phyloP scores from a whole-genome alignment of 257 asterid species.

The Eucommia ulmoides region DNA sequence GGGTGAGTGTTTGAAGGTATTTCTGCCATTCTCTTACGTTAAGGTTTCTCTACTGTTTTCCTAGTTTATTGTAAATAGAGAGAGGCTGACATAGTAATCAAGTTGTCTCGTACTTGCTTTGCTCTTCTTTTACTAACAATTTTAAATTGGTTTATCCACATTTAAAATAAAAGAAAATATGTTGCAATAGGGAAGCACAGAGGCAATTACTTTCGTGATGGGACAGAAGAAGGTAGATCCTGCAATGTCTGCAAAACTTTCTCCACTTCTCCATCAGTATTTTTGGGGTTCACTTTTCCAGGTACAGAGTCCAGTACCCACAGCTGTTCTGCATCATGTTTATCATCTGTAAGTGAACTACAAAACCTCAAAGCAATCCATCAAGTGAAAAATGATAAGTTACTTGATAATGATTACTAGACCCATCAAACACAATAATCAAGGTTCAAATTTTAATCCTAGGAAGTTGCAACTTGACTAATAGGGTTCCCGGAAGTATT shows the following conservation, averaged over 20 bases:
- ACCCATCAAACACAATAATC: neutral
- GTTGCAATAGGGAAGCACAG: no score
- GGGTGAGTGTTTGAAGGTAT: no score
- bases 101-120: no score
- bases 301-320: constrained; percentile 94
- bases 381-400: neutral
- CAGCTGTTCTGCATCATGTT: constrained; percentile 65
- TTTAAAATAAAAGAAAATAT: no score
- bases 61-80: no score
- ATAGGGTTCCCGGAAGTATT: neutral
- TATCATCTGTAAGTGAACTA: constrained; percentile 15
- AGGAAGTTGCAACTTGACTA: neutral
- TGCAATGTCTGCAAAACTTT: constrained; percentile 61
- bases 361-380: constrained; percentile 4
- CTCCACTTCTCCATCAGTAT: constrained; percentile 82
- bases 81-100: no score
- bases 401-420: neutral
- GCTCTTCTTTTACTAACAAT: no score
- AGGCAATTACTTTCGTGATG: constrained; percentile 77
- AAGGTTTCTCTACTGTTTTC: no score
- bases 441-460: neutral
- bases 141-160: no score
- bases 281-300: constrained; percentile 48
- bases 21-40: no score
- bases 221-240: constrained; percentile 54